Evolutionary conservation across 306 rosid species (phyloP).

Genomic region (Arachis hypogaea): DNA sequence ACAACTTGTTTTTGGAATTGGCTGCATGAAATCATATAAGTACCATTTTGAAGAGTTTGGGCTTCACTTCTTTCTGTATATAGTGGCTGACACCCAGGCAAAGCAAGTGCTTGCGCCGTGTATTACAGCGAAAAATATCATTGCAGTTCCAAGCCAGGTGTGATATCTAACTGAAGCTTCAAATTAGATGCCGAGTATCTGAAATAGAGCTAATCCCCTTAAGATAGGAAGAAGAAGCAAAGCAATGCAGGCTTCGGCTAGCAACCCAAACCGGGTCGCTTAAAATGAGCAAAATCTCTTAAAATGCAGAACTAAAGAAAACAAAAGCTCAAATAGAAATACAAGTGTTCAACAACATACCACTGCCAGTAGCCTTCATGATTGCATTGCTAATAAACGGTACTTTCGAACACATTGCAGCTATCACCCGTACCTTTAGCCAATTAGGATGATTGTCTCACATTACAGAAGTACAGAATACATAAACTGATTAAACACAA

Average conservation of each 20-base stretch:
- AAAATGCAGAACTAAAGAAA: background rate
- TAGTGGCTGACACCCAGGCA: constrained; percentile 78
- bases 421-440: constrained; percentile 69
- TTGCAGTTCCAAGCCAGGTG: constrained; percentile 83
- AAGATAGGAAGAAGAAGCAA: constrained; percentile 76
- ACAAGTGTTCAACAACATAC: constrained; percentile 50
- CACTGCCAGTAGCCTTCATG: constrained; percentile 79
- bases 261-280: constrained; percentile 51
- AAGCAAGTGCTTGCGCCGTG: constrained; percentile 85
- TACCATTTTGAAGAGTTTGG: background rate
- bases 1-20: too few relatives aligned
- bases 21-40: too few relatives aligned
- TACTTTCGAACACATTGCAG: constrained; percentile 97
- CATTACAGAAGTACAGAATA: constrained; percentile 3
- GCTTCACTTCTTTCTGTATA: constrained; percentile 70
- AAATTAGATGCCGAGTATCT: constrained; percentile 70
- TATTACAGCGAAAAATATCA: constrained; percentile 69
- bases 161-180: constrained; percentile 91
- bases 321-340: constrained; percentile 10
- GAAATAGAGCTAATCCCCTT: constrained; percentile 78
- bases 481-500: constrained; percentile 17
- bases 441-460: constrained; percentile 16
- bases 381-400: constrained; percentile 91
- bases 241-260: constrained; percentile 82
- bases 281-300: background rate